Evolutionary conservation across 2,329 filamentous ascomycete species (phyloP).

Genomic region (Elsinoe batatas): DNA sequence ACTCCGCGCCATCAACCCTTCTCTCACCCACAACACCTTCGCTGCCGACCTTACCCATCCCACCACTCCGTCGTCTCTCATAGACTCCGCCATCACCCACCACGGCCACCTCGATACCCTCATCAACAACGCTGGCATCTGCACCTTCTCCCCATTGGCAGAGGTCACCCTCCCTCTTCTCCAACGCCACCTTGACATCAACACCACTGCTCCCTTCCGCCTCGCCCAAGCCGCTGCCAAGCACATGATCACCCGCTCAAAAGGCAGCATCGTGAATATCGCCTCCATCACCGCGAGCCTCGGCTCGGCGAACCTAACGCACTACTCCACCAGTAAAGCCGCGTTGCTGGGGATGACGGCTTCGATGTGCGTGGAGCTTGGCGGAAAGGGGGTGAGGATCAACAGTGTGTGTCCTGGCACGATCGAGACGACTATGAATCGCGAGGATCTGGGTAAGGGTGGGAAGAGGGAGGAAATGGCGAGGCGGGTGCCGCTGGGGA

Average conservation of each 20-base stretch:
- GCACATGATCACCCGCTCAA: not conserved
- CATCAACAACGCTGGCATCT: conserved; percentile 11
- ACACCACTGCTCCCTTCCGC: not conserved
- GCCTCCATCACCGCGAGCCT: conserved; percentile 5
- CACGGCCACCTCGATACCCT: not conserved
- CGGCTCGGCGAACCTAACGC: not conserved
- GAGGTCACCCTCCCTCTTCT: not conserved
- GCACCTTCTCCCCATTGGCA: not conserved
- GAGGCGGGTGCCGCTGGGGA: not conserved
- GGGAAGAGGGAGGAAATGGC: conserved; percentile 1
- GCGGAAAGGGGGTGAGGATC: not conserved
- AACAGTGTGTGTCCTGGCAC: conserved; percentile 9
- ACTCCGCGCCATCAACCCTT: not conserved
- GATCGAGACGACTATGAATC: conserved; percentile 11
- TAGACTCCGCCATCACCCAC: not conserved
- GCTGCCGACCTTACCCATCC: not conserved
- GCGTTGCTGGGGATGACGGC: conserved; percentile 6
- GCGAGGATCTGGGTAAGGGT: not conserved
- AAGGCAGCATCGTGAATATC: conserved; percentile 2
- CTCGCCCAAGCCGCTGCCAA: not conserved
- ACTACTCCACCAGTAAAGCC: conserved; percentile 4
- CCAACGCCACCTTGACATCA: not conserved
- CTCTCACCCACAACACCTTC: not conserved
- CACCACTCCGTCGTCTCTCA: not conserved
- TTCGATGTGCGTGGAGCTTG: not conserved